Evolutionary conservation across 164 flowering plant species (phyloP).

Genomic region (Vitis amurensis): DNA sequence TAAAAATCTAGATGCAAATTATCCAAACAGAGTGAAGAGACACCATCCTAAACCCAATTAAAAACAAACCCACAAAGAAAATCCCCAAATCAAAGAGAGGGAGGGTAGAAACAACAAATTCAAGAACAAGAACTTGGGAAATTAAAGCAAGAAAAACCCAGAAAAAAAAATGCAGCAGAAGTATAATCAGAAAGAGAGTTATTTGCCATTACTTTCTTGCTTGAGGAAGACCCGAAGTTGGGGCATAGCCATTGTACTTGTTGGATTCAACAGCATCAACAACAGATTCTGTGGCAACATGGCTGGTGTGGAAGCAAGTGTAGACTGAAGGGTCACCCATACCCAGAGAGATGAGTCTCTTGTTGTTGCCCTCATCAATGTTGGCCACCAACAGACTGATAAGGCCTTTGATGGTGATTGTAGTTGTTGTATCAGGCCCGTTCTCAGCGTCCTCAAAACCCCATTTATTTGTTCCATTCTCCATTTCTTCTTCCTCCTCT

Average conservation of each 20-base stretch:
- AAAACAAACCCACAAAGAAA: too few relatives aligned
- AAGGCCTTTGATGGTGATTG: constrained; percentile 65
- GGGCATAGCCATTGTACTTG: constrained; percentile 69
- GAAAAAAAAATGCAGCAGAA: background rate
- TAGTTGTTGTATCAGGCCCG: constrained; percentile 16
- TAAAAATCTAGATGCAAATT: too few relatives aligned
- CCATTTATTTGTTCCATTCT: constrained; percentile 2
- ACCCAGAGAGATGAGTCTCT: constrained; percentile 53
- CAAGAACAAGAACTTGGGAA: background rate
- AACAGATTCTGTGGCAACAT: constrained; percentile 45
- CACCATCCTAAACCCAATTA: too few relatives aligned
- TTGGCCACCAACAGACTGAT: constrained; percentile 48
- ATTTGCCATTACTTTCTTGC: constrained; percentile 47
- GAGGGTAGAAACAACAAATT: too few relatives aligned
- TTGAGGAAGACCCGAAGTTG: constrained; percentile 66
- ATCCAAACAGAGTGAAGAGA: too few relatives aligned
- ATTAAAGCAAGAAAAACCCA: background rate
- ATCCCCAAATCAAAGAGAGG: too few relatives aligned
- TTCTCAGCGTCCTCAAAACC: background rate
- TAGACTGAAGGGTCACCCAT: constrained; percentile 72
- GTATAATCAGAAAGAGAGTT: background rate
- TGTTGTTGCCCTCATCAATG: constrained; percentile 25
- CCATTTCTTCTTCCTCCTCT: constrained; percentile 9
- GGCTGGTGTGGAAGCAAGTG: constrained; percentile 52
- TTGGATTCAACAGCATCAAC: constrained; percentile 39